These are phyloP conservation scores for Vicia villosa DNA, from an alignment of 306 rosid species.

Conservation along the genomic window DNA sequence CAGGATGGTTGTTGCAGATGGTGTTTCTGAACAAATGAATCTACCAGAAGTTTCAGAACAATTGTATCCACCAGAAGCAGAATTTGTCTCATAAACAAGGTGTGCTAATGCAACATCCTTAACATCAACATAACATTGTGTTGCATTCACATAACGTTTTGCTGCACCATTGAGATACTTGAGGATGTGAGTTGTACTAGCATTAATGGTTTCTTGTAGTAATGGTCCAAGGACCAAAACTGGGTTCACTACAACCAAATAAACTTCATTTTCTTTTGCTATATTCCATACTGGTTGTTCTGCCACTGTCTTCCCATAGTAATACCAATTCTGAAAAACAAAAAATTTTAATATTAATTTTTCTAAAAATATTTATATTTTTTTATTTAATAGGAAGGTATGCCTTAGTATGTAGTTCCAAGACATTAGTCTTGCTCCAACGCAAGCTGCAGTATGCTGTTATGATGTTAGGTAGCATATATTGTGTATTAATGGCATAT, in stretches of 20 bases:
- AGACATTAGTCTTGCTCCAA: no score
- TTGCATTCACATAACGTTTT: slow-evolving; percentile 78
- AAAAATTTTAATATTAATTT: no score
- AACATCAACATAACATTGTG: slow-evolving; percentile 74
- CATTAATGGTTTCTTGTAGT: slow-evolving; percentile 71
- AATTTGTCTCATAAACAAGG: slow-evolving; percentile 62
- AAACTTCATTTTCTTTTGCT: slow-evolving; percentile 68
- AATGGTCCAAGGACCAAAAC: slow-evolving; percentile 81
- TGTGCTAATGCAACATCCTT: slow-evolving; percentile 85
- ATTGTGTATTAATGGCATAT: no score
- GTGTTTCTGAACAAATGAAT: no score
- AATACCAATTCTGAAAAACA: slow-evolving; percentile 76
- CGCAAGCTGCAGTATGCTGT: no score
- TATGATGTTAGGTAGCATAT: no score
- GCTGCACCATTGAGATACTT: slow-evolving; percentile 82
- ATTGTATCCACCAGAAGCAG: slow-evolving; percentile 76
- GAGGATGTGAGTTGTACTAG: slow-evolving; percentile 71
- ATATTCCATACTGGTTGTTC: slow-evolving; percentile 75
- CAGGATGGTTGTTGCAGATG: no score
- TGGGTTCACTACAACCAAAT: slow-evolving; percentile 78
- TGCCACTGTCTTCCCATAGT: slow-evolving; percentile 86
- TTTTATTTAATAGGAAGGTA: no score
- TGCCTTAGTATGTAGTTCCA: no score
- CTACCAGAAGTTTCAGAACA: slow-evolving; percentile 73
- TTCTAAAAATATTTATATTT: no score